These are phyloP conservation scores for Apiospora sp. DNA, from an alignment of 2,329 filamentous ascomycete genomes.

Conservation along the genomic window DNA sequence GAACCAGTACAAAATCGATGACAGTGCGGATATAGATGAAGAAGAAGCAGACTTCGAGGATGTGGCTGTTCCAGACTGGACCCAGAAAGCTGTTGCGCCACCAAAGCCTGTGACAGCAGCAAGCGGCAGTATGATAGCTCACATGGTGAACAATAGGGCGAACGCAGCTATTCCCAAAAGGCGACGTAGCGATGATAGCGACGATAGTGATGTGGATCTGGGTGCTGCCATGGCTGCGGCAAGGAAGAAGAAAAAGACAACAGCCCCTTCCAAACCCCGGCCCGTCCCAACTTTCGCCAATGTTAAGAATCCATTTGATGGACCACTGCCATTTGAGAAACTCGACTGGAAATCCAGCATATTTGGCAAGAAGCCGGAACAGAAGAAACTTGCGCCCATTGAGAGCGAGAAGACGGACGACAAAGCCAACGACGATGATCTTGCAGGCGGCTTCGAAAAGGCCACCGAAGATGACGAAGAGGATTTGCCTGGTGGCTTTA, in stretches of 20 bases:
- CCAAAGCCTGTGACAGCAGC: conserved; percentile 60
- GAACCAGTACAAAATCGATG: conserved; percentile 55
- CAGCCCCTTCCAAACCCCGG: conserved; percentile 33
- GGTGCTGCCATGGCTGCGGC: conserved; percentile 78
- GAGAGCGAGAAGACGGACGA: conserved; percentile 15
- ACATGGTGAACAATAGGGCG: conserved; percentile 77
- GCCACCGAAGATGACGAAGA: conserved; percentile 47
- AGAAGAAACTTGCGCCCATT: not conserved
- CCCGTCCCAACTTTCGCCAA: conserved; percentile 52
- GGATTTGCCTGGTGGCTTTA: conserved; percentile 71
- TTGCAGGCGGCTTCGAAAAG: conserved; percentile 50
- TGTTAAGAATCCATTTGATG: conserved; percentile 72
- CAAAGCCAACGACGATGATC: conserved; percentile 34
- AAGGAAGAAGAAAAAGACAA: conserved; percentile 62
- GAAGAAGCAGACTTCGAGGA: conserved; percentile 58
- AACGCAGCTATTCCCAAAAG: conserved; percentile 64
- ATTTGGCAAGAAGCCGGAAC: conserved; percentile 54
- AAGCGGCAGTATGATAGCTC: conserved; percentile 71
- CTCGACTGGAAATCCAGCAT: conserved; percentile 73
- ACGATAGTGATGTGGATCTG: conserved; percentile 83
- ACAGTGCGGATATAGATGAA: conserved; percentile 41
- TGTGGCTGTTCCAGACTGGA: conserved; percentile 61
- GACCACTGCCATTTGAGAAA: conserved; percentile 90
- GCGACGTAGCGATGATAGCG: conserved; percentile 60
- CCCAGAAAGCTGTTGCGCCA: conserved; percentile 59